Base-by-base conservation (phyloP, 1,284 basidiomycete genomes). In the Ganoderma sinense region DNA sequence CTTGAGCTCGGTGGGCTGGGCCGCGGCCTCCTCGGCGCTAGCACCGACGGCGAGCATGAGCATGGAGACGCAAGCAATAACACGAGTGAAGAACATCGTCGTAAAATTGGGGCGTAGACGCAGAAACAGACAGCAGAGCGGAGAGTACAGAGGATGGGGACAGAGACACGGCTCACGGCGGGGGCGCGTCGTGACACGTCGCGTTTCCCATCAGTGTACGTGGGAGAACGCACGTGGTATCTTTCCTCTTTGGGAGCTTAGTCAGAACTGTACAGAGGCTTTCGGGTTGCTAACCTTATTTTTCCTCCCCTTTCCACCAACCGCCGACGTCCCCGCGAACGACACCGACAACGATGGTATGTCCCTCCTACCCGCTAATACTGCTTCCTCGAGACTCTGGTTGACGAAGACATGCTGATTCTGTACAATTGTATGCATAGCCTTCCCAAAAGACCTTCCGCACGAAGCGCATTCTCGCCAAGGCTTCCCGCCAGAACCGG, bases 361-460 rank as follows among this genome's bases (percentile, higher is more conserved):
- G 72, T 71, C 69, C 62, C 70, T 55, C 51, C 65, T 23, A 60
- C 45, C 61, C 33, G 62, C 36, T 20, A 2, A 43, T 61, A 8
- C 13, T 16, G 14, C 64, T 4, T 5, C 26, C 10, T 39, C 11
- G 31, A n/a, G 36, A 64, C 13, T 2, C 6, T 31, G 6, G 10
- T 7, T 4, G 16, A 43, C 4, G 45, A 61, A 18, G 2, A 26
- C 8, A 18, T 63, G 63, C 73, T 74, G 69, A 72, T 40, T 26
- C 36, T 10, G 26, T 18, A 48, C 36, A 65, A 62, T 43, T 63
- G 56, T 40, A 5, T 53, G 5, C 73, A 2, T 74, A 97, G 97
- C 97, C 97, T 84, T 98, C 97, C 82, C 95, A 98, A 91, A 99
- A 99, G 88, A 91, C 95, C 73, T 98, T 98, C 92, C 90, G 94